phyloP scores from a whole-genome alignment of 2,329 filamentous ascomycete genomes.

The Colletotrichum simmondsii region DNA sequence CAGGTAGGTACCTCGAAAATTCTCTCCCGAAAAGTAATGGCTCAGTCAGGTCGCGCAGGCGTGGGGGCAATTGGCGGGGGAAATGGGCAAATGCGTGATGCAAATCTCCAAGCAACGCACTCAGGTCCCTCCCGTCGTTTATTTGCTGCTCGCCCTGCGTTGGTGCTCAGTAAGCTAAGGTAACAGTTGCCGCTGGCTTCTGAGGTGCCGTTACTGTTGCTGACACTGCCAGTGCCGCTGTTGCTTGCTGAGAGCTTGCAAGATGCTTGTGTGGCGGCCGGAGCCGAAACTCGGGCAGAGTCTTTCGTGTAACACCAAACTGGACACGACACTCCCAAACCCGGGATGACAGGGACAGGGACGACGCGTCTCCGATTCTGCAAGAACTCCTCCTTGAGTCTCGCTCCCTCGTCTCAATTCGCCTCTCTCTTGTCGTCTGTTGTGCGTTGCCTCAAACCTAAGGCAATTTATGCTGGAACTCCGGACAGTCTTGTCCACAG shows the following conservation, averaged over 20 bases:
- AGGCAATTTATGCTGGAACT: neutral
- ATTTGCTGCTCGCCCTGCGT: constrained; percentile 8
- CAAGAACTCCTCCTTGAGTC: neutral
- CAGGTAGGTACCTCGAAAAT: neutral
- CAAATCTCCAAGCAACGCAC: neutral
- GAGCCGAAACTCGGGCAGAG: constrained; percentile 2
- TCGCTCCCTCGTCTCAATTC: constrained; percentile 10
- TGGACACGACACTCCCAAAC: neutral
- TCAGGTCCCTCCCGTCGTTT: neutral
- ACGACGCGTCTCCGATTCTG: constrained; percentile 11
- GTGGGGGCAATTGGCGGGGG: neutral
- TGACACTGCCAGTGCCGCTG: neutral
- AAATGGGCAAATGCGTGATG: neutral
- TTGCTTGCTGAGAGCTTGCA: neutral
- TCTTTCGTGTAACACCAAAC: constrained; percentile 15
- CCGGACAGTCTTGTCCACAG: neutral
- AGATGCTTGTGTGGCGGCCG: neutral
- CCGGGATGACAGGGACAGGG: neutral
- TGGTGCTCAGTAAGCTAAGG: neutral
- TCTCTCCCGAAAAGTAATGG: neutral
- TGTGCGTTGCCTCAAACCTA: neutral
- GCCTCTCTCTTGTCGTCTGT: neutral
- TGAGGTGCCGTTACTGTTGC: neutral
- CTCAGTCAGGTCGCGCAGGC: neutral
- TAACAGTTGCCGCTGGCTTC: too few species aligned